Conservation (phyloP, 2,329 filamentous ascomycete species). For the Fusarium tupiense region DNA sequence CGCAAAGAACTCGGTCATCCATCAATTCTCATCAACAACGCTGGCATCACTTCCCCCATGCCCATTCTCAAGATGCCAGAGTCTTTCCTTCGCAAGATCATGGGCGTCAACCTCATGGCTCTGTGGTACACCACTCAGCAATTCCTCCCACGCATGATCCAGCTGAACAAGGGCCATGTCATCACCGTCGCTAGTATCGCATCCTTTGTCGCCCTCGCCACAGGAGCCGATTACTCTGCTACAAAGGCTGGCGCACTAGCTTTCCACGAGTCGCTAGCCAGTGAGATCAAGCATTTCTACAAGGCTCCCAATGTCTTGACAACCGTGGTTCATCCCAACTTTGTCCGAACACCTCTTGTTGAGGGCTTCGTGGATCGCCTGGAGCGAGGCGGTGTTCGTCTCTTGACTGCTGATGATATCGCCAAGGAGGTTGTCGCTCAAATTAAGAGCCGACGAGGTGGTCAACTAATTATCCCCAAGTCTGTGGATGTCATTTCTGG, state of each 20-base stretch:
- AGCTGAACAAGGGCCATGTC: slow-evolving; percentile 73
- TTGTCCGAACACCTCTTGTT: slow-evolving; percentile 59
- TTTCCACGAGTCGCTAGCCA: slow-evolving; percentile 72
- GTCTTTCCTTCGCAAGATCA: slow-evolving; percentile 68
- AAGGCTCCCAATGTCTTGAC: slow-evolving; percentile 70
- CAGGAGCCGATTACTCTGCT: slow-evolving; percentile 72
- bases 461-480: slow-evolving; percentile 57
- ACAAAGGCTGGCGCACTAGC: slow-evolving; percentile 72
- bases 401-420: slow-evolving; percentile 51
- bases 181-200: slow-evolving; percentile 76
- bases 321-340: slow-evolving; percentile 68
- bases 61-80: slow-evolving; percentile 67
- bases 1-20: slow-evolving; percentile 64
- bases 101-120: slow-evolving; percentile 73
- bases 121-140: slow-evolving; percentile 72
- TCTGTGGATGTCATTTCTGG: slow-evolving; percentile 36
- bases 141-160: slow-evolving; percentile 73
- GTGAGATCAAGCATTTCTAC: slow-evolving; percentile 67
- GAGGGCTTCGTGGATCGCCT: slow-evolving; percentile 46
- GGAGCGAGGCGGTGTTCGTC: slow-evolving; percentile 41
- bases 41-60: slow-evolving; percentile 68
- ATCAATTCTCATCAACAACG: slow-evolving; percentile 77
- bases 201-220: slow-evolving; percentile 66
- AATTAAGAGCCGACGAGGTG: slow-evolving; percentile 55
- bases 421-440: slow-evolving; percentile 56